Evolutionary conservation across 148 eudicot genomes (phyloP).

Genomic region (Rheum nobile): DNA sequence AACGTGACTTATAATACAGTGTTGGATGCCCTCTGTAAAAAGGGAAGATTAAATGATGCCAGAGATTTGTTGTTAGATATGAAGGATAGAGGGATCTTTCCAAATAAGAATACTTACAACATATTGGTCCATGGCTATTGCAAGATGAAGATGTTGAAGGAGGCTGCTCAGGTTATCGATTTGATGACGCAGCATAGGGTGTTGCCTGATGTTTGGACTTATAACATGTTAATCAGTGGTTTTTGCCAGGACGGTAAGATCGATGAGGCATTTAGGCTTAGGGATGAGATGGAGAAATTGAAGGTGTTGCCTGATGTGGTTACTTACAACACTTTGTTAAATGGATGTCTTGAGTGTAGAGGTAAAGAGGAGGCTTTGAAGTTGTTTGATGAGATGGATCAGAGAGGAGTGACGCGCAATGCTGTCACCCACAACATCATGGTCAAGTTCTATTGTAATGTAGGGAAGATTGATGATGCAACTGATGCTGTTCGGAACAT

Average conservation of each 20-base stretch:
- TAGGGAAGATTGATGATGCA: slow-evolving; percentile 54
- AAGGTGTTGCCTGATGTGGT: slow-evolving; percentile 49
- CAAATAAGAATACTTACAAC: slow-evolving; percentile 54
- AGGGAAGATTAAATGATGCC: slow-evolving; percentile 54
- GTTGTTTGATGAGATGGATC: slow-evolving; percentile 63
- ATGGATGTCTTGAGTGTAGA: slow-evolving; percentile 35
- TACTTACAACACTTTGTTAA: slow-evolving; percentile 66
- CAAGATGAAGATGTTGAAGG: slow-evolving; percentile 63
- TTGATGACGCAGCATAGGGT: slow-evolving; percentile 45
- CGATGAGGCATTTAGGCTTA: slow-evolving; percentile 45
- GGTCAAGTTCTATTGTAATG: slow-evolving; percentile 59
- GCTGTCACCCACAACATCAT: slow-evolving; percentile 56
- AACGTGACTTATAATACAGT: slow-evolving; percentile 66
- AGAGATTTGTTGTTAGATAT: slow-evolving; percentile 57
- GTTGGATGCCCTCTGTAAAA: slow-evolving; percentile 47
- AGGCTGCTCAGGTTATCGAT: slow-evolving; percentile 52
- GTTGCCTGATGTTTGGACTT: slow-evolving; percentile 79
- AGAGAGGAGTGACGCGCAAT: slow-evolving; percentile 36
- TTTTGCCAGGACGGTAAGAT: slow-evolving; percentile 51
- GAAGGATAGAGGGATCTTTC: slow-evolving; percentile 48
- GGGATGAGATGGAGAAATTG: slow-evolving; percentile 51
- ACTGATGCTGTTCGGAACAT: slow-evolving; percentile 27
- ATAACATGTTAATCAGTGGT: slow-evolving; percentile 55
- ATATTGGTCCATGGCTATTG: slow-evolving; percentile 74
- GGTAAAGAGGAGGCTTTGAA: slow-evolving; percentile 28